Evolutionary conservation across 352 stramenopile genomes (phyloP), one percentile per base, ranked within the genome.

Genomic region (Pseudoperonospora humuli): DNA sequence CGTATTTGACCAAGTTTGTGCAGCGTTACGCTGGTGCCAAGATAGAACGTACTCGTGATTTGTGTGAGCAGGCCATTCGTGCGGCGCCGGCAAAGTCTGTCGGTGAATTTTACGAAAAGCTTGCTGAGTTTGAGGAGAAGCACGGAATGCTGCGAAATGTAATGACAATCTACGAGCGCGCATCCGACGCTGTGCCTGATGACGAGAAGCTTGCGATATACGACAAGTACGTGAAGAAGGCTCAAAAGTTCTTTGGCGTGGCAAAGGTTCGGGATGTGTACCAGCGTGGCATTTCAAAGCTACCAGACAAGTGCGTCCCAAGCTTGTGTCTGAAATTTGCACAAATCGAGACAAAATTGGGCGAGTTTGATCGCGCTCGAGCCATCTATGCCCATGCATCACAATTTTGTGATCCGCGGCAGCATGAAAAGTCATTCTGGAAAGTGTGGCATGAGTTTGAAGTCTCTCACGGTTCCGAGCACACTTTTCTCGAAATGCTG

Each of bases 401-500:
- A 5, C 96, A 99, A 75, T 98, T 98, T 47, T 97, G 93, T 29
- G 95, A 99, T 65, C 96, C 96, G 2, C 75, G 92, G n/a, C 71
- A 82, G 19, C 75, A 97, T 50, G 82, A 96, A 45, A 77, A 72
- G 2, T 78, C 83, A 20, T 99, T 98, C 58, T 99, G 96, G 96
- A 86, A 86, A 23, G 56, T 85, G 9, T 99, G 96, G 97, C 76
- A 95, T 55, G 87, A 96, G 11, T 97, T 97, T 49, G 92, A 98
- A 54, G 86, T 98, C 8, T 79, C 86, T 7, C 86, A 99, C 60
- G 97, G 97, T 11, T 88, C 77, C 46, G 95, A 98, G 61, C 95
- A 99, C 44, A 99, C 95, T 10, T 99, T 99, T 69, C 63, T 96
- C 14, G 96, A 99, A 54, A 99, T 99, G 96, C 67, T 99, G 15